Percentiles rank a stretch among this genome's conserved stretches.
These are phyloP conservation scores for Aspergillus pseudoviridinutans DNA, from an alignment of 2,329 filamentous ascomycete species.

Conservation along the genomic window DNA sequence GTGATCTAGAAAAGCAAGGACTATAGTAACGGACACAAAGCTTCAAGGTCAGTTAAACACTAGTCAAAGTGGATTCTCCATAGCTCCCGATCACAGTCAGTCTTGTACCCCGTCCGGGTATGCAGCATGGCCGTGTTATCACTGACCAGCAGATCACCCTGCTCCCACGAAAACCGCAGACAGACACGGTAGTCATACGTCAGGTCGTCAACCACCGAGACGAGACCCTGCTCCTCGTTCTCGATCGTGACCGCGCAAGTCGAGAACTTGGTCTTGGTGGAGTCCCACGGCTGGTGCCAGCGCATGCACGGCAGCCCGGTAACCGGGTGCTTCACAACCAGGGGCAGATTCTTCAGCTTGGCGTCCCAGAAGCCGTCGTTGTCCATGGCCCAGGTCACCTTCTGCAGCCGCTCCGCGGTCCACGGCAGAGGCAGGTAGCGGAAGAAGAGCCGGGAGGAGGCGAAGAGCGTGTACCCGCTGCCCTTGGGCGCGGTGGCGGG, in stretches of 20 bases:
- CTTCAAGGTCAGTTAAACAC: background rate
- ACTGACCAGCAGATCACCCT: slow-evolving; percentile 37
- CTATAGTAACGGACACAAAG: no score
- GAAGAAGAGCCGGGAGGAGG: slow-evolving; percentile 50
- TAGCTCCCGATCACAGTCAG: slow-evolving; percentile 22
- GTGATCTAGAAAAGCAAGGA: no score
- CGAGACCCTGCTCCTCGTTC: background rate
- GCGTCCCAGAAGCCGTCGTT: slow-evolving; percentile 48
- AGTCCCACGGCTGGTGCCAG: slow-evolving; percentile 55
- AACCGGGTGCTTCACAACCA: slow-evolving; percentile 45
- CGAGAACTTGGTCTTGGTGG: slow-evolving; percentile 47
- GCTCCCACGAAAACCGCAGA: background rate
- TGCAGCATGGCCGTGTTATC: slow-evolving; percentile 41
- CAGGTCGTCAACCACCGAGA: background rate
- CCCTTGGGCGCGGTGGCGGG: slow-evolving; percentile 43
- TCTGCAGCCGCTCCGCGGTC: slow-evolving; percentile 34
- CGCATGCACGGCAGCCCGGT: slow-evolving; percentile 49
- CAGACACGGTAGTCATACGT: slow-evolving; percentile 4
- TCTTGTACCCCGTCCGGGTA: slow-evolving; percentile 22
- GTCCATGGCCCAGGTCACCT: slow-evolving; percentile 48
- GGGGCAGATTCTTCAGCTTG: slow-evolving; percentile 41
- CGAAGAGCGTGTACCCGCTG: slow-evolving; percentile 54
- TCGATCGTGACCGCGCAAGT: background rate
- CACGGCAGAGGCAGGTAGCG: slow-evolving; percentile 42
- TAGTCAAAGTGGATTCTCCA: slow-evolving; percentile 27